Conservation (phyloP, 2,329 filamentous ascomycete genomes). For the Penicillium sp. region DNA sequence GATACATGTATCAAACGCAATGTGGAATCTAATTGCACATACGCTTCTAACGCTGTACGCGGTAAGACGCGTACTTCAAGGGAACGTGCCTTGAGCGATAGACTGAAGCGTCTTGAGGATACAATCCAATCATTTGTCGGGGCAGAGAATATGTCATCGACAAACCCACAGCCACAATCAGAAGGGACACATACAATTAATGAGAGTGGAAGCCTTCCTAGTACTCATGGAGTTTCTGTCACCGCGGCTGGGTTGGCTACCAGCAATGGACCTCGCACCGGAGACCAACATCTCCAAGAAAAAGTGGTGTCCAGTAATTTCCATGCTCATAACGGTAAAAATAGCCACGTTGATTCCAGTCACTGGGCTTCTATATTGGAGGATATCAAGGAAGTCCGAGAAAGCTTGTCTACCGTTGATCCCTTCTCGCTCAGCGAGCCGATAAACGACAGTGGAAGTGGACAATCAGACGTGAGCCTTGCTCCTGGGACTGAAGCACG, state of each 20-base stretch:
- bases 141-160: background rate
- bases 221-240: background rate
- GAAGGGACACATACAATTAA: background rate
- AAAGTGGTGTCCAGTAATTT: background rate
- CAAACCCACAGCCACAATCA: background rate
- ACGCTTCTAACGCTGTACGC: constrained; percentile 12
- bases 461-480: constrained; percentile 6
- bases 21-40: background rate
- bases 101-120: constrained; percentile 12
- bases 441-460: background rate
- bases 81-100: constrained; percentile 6
- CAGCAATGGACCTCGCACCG: background rate
- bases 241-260: background rate
- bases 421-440: background rate
- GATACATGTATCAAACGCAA: constrained; percentile 10
- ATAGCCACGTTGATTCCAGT: constrained; percentile 9
- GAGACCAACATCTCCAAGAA: background rate
- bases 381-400: constrained; percentile 14
- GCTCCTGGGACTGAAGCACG: background rate
- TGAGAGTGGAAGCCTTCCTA: background rate
- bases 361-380: constrained; percentile 17
- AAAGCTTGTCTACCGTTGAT: background rate
- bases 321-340: constrained; percentile 1
- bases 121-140: constrained; percentile 7
- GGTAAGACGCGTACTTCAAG: background rate